Conservation (phyloP, 2,329 filamentous ascomycete genomes). For the Scopulariopsis brevicaulis region DNA sequence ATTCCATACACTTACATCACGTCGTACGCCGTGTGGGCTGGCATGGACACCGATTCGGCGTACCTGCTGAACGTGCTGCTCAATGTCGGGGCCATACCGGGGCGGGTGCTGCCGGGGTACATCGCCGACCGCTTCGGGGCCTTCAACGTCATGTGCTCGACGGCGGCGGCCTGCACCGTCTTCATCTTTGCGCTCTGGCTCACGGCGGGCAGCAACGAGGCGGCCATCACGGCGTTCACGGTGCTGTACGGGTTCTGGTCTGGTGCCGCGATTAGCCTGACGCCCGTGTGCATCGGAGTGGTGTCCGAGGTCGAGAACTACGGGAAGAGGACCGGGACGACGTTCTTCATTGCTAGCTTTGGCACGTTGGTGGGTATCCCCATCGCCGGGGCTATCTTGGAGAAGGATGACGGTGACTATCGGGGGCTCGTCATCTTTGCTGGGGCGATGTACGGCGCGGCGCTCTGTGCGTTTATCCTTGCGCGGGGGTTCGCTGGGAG, state of each 20-base stretch:
- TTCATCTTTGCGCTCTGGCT: not conserved
- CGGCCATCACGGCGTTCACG: constrained; percentile 35
- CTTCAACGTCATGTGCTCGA: constrained; percentile 48
- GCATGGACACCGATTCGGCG: constrained; percentile 38
- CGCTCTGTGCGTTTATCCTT: not conserved
- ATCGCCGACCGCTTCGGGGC: constrained; percentile 43
- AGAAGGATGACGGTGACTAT: constrained; percentile 31
- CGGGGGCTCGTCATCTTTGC: constrained; percentile 36
- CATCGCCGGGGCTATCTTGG: constrained; percentile 42
- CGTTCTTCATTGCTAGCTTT: constrained; percentile 42
- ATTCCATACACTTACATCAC: constrained; percentile 48
- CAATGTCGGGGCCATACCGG: constrained; percentile 53
- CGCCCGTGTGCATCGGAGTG: constrained; percentile 60
- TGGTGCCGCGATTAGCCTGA: constrained; percentile 56
- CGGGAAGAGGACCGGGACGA: constrained; percentile 56
- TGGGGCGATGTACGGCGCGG: not conserved
- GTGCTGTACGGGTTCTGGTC: constrained; percentile 56
- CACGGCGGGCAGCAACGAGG: not conserved
- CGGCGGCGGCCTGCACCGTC: constrained; percentile 22
- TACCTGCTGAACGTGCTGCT: constrained; percentile 57
- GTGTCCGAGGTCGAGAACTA: constrained; percentile 57
- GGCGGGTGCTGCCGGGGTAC: constrained; percentile 42
- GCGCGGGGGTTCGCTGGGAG: not conserved
- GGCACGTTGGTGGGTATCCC: constrained; percentile 40
- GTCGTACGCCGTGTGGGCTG: constrained; percentile 43